Percentiles rank a stretch among this genome's conserved stretches.
These are phyloP conservation scores for Rhazya stricta DNA, from an alignment of 257 asterid genomes.

Conservation along the genomic window DNA sequence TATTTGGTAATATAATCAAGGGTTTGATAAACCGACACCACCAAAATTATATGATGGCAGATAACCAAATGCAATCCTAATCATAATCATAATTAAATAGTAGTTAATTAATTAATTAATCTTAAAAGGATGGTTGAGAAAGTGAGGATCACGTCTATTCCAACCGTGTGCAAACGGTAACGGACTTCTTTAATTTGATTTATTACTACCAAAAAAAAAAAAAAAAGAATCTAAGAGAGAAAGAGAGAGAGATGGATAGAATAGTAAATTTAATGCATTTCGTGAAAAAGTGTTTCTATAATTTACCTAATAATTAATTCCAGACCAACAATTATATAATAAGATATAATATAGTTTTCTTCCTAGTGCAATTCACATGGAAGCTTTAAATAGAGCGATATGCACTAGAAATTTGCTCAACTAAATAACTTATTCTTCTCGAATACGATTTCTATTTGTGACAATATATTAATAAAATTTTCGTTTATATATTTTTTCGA, in stretches of 20 bases:
- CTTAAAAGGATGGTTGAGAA: too few species aligned
- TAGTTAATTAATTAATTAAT: too few species aligned
- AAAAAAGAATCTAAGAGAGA: too few species aligned
- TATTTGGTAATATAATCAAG: not conserved
- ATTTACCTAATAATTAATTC: not conserved
- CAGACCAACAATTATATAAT: not conserved
- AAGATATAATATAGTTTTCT: too few species aligned
- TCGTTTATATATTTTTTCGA: too few species aligned
- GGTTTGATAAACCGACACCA: constrained; percentile 4
- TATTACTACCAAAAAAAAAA: too few species aligned
- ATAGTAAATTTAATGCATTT: too few species aligned
- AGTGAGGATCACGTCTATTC: not conserved
- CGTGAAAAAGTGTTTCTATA: not conserved
- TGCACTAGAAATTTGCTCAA: not conserved
- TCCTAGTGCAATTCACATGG: constrained; percentile 24
- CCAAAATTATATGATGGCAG: constrained; percentile 12
- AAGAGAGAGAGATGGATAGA: too few species aligned
- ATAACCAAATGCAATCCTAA: constrained; percentile 11
- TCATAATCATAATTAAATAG: too few species aligned
- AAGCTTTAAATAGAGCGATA: constrained; percentile 18
- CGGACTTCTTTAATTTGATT: not conserved
- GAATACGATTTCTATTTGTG: too few species aligned
- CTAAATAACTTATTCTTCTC: too few species aligned
- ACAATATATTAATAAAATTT: too few species aligned
- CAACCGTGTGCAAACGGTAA: not conserved